Conservation (phyloP, 2,329 filamentous ascomycete genomes). For the Colletotrichum lentis region DNA sequence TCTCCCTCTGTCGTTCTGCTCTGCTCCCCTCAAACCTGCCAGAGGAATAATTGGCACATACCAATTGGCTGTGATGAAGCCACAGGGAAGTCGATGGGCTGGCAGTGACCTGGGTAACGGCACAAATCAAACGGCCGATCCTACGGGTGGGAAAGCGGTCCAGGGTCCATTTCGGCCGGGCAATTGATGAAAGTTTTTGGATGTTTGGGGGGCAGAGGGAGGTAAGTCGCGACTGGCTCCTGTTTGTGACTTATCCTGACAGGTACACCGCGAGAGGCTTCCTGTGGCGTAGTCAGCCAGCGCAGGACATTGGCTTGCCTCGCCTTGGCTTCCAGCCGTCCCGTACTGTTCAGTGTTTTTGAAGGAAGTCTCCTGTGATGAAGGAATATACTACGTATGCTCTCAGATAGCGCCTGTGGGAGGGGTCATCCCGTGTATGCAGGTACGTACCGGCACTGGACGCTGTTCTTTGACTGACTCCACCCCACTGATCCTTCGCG, state of each 20-base stretch:
- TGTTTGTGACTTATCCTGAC: neutral
- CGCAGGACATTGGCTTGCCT: neutral
- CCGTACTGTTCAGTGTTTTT: neutral
- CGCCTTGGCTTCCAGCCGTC: neutral
- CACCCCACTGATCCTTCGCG: too few relatives aligned
- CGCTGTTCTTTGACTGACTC: neutral
- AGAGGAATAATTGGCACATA: neutral
- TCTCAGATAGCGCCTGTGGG: neutral
- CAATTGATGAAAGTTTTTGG: neutral
- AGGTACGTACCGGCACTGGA: conserved; percentile 20
- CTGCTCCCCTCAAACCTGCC: neutral
- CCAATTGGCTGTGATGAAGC: neutral
- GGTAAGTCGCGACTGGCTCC: too few relatives aligned
- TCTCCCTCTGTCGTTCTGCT: neutral
- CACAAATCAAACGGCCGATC: neutral
- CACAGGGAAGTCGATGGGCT: neutral
- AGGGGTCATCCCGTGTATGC: neutral
- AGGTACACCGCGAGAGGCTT: neutral
- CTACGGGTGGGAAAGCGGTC: neutral
- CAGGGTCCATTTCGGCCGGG: neutral
- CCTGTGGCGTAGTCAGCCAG: neutral
- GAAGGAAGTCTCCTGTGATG: too few relatives aligned
- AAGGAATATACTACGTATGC: conserved; percentile 4
- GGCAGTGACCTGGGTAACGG: neutral
- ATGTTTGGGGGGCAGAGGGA: neutral